Base-by-base conservation (phyloP, 768 basidiomycete genomes). In the Russula sp. region DNA sequence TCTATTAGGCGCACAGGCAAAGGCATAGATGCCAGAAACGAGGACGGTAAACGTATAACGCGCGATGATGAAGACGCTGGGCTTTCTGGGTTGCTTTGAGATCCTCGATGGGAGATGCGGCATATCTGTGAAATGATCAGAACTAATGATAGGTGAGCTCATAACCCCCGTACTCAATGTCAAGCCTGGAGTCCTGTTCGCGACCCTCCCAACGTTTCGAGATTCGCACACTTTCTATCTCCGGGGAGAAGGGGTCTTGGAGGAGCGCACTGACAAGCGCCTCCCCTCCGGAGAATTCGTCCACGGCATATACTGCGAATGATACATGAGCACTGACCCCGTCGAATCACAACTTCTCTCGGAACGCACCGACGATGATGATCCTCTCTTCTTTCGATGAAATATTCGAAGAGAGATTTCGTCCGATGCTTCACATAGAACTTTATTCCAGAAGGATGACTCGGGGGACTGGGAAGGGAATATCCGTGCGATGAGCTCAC, bases 241-340 rank as follows among this genome's bases (percentile, higher is more conserved):
- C 81, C n/a, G 83, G 82, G 2, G 79, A 77, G 67, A 92, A 81
- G 16, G 89, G 89, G 59, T 91, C 85, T 50, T 86, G 82, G 18
- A 92, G 76, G 40, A 92, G 78, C 8, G 89, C 88, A 5, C 84
- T 84, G 22, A 92, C 82, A 5, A 92, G 74, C 34, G 87, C 83
- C 42, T 76, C 75, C 8, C 84, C 77, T 42, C 78, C 79, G 22
- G 86, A 79, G 72, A 77, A 80, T 69, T 82, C 73, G 72, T 86
- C 84, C 57, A 81, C 69, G 14, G 83, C 81, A 70, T 79, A 83
- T 14, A 91, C 89, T 90, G 63, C 56, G 49, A 42, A 51, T 22
- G 30, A 32, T 26, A 26, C 16, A 28, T 60, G 40, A 65, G 49
- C 13, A 36, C 6, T 9, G 18, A 34, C 10, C 18, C 24, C 14